Base-by-base conservation (phyloP, 2,329 filamentous ascomycete species). In the Pezicula radicicola region DNA sequence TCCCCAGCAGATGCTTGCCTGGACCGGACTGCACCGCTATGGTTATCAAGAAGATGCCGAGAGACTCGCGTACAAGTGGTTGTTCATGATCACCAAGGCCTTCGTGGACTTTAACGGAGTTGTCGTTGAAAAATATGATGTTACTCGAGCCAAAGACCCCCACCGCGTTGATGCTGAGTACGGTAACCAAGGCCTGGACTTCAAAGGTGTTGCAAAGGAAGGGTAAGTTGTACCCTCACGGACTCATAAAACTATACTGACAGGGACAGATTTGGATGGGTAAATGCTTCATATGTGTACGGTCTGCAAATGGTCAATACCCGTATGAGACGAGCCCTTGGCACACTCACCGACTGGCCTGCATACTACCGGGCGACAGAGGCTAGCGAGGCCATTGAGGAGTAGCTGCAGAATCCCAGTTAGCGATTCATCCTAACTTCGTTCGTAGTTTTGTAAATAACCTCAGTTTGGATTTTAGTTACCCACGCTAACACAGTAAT, bases 21-120 rank as follows among this genome's bases (percentile, higher is more conserved):
- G 94, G 94, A 92, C 90, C 1, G 94, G 92, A 3, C 76, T 99
- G 53, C 81, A 91, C 63, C 87, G 92, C 16, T 99, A 97, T 67
- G 91, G 92, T 50, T 97, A 96, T 68, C 85, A 87, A 27, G 89
- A 93, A 21, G 92, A 97, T 55, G 91, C 91, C 1, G 89, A 96
- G 72, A 80, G 91, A 33, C 73, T 99, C 58, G 89, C 91, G 0
- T 99, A 99, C 72, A 91, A 94, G 71, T 99, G 94, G 94, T 75
- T 97, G 49, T 96, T 92, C 69, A 97, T 97, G 93, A 91, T 97
- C 64, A 97, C 91, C 53, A 97, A 96, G 72, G 92, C 94, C 0
- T 97, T 97, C 73, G 92, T 97, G 55, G 93, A 99, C 70, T 97
- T 93, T 77, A 97, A 97, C 67, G 94, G 94, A 37, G 91, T 97